Percentiles rank a stretch among this genome's conserved stretches.
phyloP scores from a whole-genome alignment of 2,329 filamentous ascomycete species.

The Ascochyta pisi region DNA sequence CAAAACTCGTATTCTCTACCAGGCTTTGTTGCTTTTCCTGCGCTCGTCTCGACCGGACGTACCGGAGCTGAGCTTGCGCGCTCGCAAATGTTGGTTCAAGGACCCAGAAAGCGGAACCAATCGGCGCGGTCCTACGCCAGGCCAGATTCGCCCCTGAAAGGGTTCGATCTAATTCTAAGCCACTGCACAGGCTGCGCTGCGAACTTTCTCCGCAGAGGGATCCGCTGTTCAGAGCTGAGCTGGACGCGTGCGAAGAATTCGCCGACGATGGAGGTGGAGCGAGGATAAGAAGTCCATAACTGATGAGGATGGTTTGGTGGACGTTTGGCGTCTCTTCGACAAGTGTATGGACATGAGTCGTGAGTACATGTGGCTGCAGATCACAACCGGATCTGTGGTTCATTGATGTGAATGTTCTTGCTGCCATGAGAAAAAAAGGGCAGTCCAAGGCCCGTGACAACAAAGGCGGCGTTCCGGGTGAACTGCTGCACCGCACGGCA shows the following conservation, averaged over 20 bases:
- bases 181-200: not conserved
- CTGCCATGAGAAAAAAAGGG: not conserved
- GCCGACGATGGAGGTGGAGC: not conserved
- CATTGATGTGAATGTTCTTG: not conserved
- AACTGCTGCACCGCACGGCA: constrained; percentile 9
- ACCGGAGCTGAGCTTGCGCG: not conserved
- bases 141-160: constrained; percentile 3
- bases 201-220: not conserved
- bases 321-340: constrained; percentile 2
- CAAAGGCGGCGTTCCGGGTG: not conserved
- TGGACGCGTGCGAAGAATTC: not conserved
- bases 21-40: constrained; percentile 2
- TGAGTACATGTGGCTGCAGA: constrained; percentile 1
- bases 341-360: constrained; percentile 1
- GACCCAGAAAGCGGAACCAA: not conserved
- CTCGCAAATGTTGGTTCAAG: not conserved
- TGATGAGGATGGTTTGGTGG: not conserved
- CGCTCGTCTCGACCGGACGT: not conserved
- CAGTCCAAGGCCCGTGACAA: constrained; percentile 1
- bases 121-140: not conserved
- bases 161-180: not conserved
- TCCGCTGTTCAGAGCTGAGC: constrained; percentile 1
- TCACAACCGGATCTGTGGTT: not conserved
- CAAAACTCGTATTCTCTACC: constrained; percentile 7
- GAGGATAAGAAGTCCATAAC: not conserved